Evolutionary conservation across 2,329 filamentous ascomycete species (phyloP), one percentile per base, ranked within the genome.

Genomic region (Chalaropsis ovoidea): DNA sequence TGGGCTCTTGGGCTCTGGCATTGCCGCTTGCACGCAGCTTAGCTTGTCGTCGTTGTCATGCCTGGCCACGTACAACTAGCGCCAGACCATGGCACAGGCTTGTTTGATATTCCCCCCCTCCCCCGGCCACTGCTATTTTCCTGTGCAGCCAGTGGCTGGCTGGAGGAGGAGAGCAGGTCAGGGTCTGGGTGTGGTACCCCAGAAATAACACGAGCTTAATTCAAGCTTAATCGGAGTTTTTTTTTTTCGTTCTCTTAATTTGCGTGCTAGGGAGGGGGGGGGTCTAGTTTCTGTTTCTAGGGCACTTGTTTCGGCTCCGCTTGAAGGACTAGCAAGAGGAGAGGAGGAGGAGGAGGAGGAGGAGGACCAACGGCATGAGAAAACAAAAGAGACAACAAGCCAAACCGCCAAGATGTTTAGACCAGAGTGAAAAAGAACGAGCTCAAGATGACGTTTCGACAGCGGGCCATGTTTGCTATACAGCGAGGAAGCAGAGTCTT

Each of bases 191-290:
- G 31, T 6, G 27, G 11, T 31, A 31, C 24, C 24, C 52, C 27
- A 35, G 52, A 56, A 13, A 56, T 56, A 31, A 27, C 11, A 56
- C 27, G 24, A 56, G 52, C 52, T 35, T 56, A 56, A 56, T 56
- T 56, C 52, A 56, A 56, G 52, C 52, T 56, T 56, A 56, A 56
- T 56, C 52, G 52, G 52, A 56, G 13, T 56, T 22, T 56, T 56
- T 56, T 56, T 17, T 56, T 31, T 56, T 49, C n/a, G n/a, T n/a
- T n/a, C n/a, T n/a, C n/a, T n/a, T n/a, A n/a, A 49, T 49, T 11
- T 49, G 47, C n/a, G 10, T 49, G n/a, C 19, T 22, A 31, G 31
- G 31, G 31, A 6, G 31, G 31, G 31, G 31, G 31, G 31, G 31
- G 31, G 47, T 49, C n/a, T 49, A 31, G n/a, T 19, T 49, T 19